A percentile compares a stretch with the other conserved stretches of the same genome.
phyloP scores from a whole-genome alignment of 331 rosid genomes.

The Spiraea crenata region DNA sequence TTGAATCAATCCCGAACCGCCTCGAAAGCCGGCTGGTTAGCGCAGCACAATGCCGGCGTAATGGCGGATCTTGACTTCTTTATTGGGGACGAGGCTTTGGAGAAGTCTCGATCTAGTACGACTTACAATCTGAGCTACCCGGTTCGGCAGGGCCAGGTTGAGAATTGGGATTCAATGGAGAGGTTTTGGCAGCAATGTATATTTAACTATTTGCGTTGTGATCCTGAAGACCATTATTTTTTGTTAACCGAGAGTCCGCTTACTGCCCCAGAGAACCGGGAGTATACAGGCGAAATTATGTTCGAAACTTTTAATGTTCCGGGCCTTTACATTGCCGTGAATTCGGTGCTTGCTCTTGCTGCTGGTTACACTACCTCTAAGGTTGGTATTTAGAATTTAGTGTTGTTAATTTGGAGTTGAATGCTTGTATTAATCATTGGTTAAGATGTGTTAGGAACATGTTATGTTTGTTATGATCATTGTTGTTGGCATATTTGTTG shows the following conservation, averaged over 20 bases:
- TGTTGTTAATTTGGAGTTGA: not conserved
- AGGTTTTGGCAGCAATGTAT: conserved; percentile 98
- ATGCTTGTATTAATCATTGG: not conserved
- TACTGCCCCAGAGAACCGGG: conserved; percentile 96
- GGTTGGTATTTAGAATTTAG: conserved; percentile 46
- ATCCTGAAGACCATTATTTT: conserved; percentile 98
- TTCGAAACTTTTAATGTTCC: conserved; percentile 98
- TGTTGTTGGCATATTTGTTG: too few species aligned
- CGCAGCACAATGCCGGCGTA: conserved; percentile 99
- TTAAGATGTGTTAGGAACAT: not conserved
- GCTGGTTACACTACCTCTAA: conserved; percentile 98
- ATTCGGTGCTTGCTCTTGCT: conserved; percentile 99
- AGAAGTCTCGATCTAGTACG: conserved; percentile 78
- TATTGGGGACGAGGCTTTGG: conserved; percentile 87
- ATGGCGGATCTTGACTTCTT: conserved; percentile 99
- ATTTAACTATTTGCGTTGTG: conserved; percentile 92
- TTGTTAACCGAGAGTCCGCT: conserved; percentile 92
- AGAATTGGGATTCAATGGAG: conserved; percentile 98
- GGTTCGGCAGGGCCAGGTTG: conserved; percentile 83
- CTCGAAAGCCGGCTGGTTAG: conserved; percentile 76
- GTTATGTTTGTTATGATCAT: too few species aligned
- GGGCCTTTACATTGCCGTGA: conserved; percentile 92
- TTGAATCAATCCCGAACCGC: conserved; percentile 62
- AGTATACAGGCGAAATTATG: conserved; percentile 97
- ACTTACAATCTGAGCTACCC: conserved; percentile 85